Conservation (phyloP, 805 yeast genomes). For the Ogataea populi-albae region DNA sequence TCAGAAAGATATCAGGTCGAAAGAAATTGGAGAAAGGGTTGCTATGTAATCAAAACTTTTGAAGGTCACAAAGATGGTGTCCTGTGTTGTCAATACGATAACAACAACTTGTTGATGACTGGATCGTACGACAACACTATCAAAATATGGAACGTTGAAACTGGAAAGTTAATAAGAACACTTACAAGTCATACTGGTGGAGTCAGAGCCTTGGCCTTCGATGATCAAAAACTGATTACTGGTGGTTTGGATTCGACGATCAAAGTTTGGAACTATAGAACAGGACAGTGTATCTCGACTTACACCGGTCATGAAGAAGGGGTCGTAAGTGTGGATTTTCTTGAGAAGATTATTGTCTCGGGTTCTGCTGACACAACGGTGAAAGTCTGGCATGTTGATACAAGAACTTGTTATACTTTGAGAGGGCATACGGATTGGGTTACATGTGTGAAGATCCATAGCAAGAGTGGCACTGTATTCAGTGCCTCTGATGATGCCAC, state of each 20-base stretch:
- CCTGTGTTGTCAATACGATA: conserved; percentile 81
- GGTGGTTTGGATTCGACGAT: conserved; percentile 91
- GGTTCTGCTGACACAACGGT: conserved; percentile 93
- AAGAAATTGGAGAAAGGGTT: conserved; percentile 90
- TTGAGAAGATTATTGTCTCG: conserved; percentile 76
- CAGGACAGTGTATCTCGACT: conserved; percentile 92
- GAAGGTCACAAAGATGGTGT: conserved; percentile 86
- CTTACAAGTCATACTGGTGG: conserved; percentile 87
- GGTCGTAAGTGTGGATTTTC: conserved; percentile 80
- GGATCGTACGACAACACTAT: conserved; percentile 91
- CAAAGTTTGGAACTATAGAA: conserved; percentile 92
- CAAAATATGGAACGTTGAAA: conserved; percentile 87
- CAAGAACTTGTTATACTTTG: conserved; percentile 86
- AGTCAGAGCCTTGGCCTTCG: conserved; percentile 80
- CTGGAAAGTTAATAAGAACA: conserved; percentile 75
- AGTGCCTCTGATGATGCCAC: conserved; percentile 92
- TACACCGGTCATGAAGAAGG: conserved; percentile 90
- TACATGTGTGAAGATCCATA: conserved; percentile 82
- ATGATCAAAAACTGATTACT: conserved; percentile 83
- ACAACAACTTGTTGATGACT: conserved; percentile 71
- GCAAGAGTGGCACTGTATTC: conserved; percentile 72
- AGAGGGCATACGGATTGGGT: conserved; percentile 95
- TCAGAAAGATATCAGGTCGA: conserved; percentile 89
- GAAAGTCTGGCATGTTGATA: conserved; percentile 95
- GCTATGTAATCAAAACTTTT: conserved; percentile 59